Evolutionary conservation across 2,329 filamentous ascomycete genomes (phyloP), one percentile per base, ranked within the genome.

Genomic region (Colletotrichum sp.): DNA sequence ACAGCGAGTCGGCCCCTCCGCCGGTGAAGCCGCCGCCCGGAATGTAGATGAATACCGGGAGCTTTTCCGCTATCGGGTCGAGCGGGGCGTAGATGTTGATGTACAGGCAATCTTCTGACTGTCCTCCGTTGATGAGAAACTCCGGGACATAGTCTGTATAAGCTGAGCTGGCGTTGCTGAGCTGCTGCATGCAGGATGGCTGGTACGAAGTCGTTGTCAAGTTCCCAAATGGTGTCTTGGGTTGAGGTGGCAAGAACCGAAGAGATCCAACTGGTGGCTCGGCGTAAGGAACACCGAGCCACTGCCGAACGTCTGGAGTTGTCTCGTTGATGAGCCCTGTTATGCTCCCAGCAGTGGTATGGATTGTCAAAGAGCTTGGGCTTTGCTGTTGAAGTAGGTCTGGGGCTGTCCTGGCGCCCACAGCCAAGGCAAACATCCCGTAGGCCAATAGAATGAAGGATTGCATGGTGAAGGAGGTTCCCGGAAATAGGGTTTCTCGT

Each of bases 241-340:
- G 76, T 33, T 81, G 79, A 4, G 82, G 81, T 1, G 84, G 81
- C 36, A 80, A 78, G 75, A 83, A 84, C 15, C 90, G 86, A 58
- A 91, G 83, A 70, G 86, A 79, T 2, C 86, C 88, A 29, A 89
- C 82, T 0, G 90, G 90, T 33, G 90, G 87, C 74, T 89, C 85
- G 3, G 89, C 90, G 78, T 89, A 92, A 0, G 90, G 90, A 13
- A 92, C 80, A 34, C 81, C 82, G n/a, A 82, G 78, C 68, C 68
- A 70, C 33, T 66, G 61, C 3, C 68, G 61, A n/a, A 70, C 68
- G n/a, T 65, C 16, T 16, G 68, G 68, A 13, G 68, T 29, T 8
- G 61, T 70, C 18, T 66, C 38, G 18, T 66, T 70, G 68, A 70
- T 59, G 34, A 70, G 24, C 3, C 68, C 61, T 8, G 47, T 70